Evolutionary conservation across 345 rosid genomes (phyloP).

Genomic region (Populus ilicifolia): DNA sequence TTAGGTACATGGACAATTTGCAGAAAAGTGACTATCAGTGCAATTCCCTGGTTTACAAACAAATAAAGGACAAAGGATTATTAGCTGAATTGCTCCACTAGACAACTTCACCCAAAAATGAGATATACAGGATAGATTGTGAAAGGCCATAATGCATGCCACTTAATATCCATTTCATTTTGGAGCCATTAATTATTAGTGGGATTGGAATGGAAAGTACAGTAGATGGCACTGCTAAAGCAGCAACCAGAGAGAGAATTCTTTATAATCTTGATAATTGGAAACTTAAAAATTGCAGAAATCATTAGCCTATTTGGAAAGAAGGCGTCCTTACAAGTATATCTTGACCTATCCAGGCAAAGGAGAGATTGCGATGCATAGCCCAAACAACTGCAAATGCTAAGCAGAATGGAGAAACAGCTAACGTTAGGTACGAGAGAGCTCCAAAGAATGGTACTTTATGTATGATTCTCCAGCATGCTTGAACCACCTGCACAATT

Average conservation of each 20-base stretch:
- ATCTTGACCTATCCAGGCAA: constrained; percentile 99
- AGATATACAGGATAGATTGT: neutral
- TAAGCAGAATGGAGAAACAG: constrained; percentile 90
- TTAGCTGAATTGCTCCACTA: constrained; percentile 5
- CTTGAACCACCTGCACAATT: constrained; percentile 70
- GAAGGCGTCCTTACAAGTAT: constrained; percentile 62
- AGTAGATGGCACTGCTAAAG: neutral
- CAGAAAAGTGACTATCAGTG: constrained; percentile 84
- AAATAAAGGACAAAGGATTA: constrained; percentile 7
- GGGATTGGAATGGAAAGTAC: neutral
- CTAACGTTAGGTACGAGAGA: constrained; percentile 75
- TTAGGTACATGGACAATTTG: constrained; percentile 95
- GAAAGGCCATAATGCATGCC: neutral
- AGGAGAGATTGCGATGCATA: constrained; percentile 52
- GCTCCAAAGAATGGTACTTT: constrained; percentile 87
- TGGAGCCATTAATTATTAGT: neutral
- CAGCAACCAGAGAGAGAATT: neutral
- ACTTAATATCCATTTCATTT: neutral
- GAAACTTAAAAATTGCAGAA: neutral
- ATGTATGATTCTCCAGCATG: constrained; percentile 55
- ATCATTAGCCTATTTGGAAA: neutral
- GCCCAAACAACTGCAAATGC: constrained; percentile 91
- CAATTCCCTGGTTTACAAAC: constrained; percentile 68
- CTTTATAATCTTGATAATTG: neutral
- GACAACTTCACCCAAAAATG: neutral